Evolutionary conservation across 192 early-diverging fungal genomes (phyloP).

Genomic region (Rhizophlyctis rosea): DNA sequence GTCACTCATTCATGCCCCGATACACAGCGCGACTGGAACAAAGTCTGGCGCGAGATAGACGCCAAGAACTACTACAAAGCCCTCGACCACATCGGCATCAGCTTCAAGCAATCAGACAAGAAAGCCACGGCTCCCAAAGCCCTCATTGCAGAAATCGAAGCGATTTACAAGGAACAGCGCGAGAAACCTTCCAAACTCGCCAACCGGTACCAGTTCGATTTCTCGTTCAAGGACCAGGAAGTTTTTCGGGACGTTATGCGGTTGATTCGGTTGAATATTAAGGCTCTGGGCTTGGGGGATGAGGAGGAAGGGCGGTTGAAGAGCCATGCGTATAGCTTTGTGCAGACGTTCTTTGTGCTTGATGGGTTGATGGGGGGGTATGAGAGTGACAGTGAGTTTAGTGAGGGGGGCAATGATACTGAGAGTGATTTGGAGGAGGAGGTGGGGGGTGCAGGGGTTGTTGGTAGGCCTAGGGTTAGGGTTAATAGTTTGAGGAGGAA

Average conservation of each 20-base stretch:
- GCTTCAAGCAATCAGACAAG: conserved; percentile 84
- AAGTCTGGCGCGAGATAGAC: conserved; percentile 95
- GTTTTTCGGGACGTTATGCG: conserved; percentile 78
- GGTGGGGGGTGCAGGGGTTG: background rate
- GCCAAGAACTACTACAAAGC: conserved; percentile 91
- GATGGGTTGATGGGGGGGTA: conserved; percentile 44
- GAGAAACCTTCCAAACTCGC: conserved; percentile 41
- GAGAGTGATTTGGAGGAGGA: conserved; percentile 15
- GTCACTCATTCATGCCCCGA: background rate
- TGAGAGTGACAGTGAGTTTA: conserved; percentile 48
- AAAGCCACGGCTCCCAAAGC: conserved; percentile 76
- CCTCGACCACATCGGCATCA: conserved; percentile 91
- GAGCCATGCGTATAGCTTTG: conserved; percentile 71
- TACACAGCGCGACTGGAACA: conserved; percentile 85
- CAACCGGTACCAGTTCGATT: conserved; percentile 77
- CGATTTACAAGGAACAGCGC: conserved; percentile 75
- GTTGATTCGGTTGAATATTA: conserved; percentile 71
- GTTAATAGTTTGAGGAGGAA: background rate
- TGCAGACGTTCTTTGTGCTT: conserved; percentile 64
- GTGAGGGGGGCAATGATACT: conserved; percentile 22
- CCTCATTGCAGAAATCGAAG: conserved; percentile 83
- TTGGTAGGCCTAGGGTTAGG: background rate
- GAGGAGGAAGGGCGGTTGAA: conserved; percentile 63
- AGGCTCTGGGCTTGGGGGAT: conserved; percentile 58
- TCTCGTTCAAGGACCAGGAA: conserved; percentile 65